Evolutionary conservation across 768 basidiomycete species (phyloP).

Genomic region (Podaxis mareebaensis): DNA sequence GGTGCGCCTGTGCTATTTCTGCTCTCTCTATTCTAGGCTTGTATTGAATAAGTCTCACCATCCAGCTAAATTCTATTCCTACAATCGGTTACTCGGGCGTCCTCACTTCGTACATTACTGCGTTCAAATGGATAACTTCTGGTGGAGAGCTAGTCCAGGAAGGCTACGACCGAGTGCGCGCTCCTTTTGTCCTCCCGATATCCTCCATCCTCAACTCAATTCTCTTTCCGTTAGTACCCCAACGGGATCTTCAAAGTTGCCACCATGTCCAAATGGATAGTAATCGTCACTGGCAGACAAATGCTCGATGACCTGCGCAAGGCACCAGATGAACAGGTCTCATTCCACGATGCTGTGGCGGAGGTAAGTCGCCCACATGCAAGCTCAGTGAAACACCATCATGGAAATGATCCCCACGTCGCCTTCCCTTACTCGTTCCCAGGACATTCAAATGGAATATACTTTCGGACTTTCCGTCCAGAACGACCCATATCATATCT

Average conservation of each 20-base stretch:
- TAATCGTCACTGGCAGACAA: slow-evolving; percentile 32
- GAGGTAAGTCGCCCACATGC: slow-evolving; percentile 30
- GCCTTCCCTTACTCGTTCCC: neutral
- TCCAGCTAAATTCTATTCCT: slow-evolving; percentile 16
- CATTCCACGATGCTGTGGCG: slow-evolving; percentile 26
- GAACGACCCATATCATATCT: slow-evolving; percentile 32
- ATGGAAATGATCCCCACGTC: neutral
- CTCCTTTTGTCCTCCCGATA: neutral
- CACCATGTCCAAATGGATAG: slow-evolving; percentile 32
- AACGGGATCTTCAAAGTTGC: slow-evolving; percentile 18
- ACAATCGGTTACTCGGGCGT: slow-evolving; percentile 17
- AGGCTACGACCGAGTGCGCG: slow-evolving; percentile 17
- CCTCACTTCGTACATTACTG: slow-evolving; percentile 15
- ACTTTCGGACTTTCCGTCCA: slow-evolving; percentile 35
- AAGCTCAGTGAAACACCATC: neutral
- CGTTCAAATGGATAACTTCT: slow-evolving; percentile 12
- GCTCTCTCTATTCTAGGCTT: too few relatives aligned
- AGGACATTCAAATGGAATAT: slow-evolving; percentile 38
- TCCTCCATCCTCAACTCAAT: neutral
- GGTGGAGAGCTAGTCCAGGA: slow-evolving; percentile 15
- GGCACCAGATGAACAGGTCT: slow-evolving; percentile 38
- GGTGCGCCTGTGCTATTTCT: neutral
- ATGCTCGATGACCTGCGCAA: slow-evolving; percentile 41
- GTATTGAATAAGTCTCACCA: neutral
- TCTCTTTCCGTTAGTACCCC: slow-evolving; percentile 12